Evolutionary conservation across 371 early-diverging fungal genomes (phyloP), one percentile per base, ranked within the genome.

Genomic region (Mortierella sp.): DNA sequence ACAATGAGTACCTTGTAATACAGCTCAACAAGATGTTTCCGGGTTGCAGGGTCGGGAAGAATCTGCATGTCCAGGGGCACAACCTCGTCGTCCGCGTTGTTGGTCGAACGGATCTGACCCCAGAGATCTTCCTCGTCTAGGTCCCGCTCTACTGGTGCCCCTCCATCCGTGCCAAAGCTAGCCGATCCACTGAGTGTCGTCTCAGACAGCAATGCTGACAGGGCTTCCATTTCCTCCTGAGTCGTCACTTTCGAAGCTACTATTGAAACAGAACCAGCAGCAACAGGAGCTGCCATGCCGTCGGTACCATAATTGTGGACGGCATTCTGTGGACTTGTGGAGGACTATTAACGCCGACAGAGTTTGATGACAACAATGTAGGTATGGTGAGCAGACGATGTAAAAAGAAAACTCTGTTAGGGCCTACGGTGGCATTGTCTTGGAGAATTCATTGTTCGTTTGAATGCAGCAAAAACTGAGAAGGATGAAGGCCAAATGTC

Each of bases 51-150:
- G 44, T 76, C 79, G 6, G 83, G 83, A 18, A 83, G 58, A 41
- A 73, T 76, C 32, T 46, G 79, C 83, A 83, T 68, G 49, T 79
- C 79, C 6, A 49, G 54, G 4, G 83, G 83, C 8, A 83, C 79
- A 54, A 63, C 38, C 14, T 43, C 63, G 14, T 79, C 76, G 8
- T 74, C 72, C 10, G 60, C 46, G 24, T 58, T 56, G 49, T 65
- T 35, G 54, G 70, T 44, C 4, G 79, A 75, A 12, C 83, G 71
- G 65, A 79, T 79, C 32, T 79, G 83, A n/a, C 74, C 83, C 76
- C 79, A 83, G 21, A 83, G 75, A 48, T 83, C 83, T 4, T 79
- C 83, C 24, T 83, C 83, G 51, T 83, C 75, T 8, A 73, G 54
- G 24, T 74, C 77, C 7, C 41, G 51, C 8, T 74, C 48, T 0